phyloP scores from a whole-genome alignment of 345 rosid species.

The Citrus mangshanensis region DNA sequence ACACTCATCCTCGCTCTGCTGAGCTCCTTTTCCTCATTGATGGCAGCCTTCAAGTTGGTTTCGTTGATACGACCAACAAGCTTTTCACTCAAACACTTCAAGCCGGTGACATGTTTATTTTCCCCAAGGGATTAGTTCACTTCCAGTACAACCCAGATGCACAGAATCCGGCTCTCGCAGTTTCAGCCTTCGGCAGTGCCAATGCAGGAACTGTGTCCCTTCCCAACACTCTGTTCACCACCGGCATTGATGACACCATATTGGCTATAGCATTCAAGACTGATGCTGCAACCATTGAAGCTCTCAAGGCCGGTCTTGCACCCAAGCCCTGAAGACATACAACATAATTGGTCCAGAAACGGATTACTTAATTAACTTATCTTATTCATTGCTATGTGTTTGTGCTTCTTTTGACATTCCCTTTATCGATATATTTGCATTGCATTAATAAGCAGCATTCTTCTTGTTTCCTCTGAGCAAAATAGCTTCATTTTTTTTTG shows the following conservation, averaged over 20 bases:
- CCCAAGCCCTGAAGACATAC: background rate
- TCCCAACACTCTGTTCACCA: conserved; percentile 26
- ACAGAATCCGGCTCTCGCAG: conserved; percentile 8
- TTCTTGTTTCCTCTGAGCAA: too few species aligned
- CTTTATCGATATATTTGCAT: background rate
- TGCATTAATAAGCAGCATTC: background rate
- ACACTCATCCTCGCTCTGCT: conserved; percentile 33
- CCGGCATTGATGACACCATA: conserved; percentile 29
- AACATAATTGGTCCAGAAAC: background rate
- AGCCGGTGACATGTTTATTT: conserved; percentile 27
- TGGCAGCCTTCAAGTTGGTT: conserved; percentile 36
- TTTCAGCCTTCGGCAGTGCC: conserved; percentile 32
- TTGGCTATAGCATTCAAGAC: conserved; percentile 35
- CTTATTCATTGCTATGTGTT: background rate
- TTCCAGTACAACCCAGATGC: conserved; percentile 21
- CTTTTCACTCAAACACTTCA: conserved; percentile 33
- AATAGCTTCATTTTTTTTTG: background rate
- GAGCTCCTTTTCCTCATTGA: conserved; percentile 23
- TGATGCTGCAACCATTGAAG: conserved; percentile 25
- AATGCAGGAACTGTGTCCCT: conserved; percentile 25
- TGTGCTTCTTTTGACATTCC: background rate
- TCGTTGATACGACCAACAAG: conserved; percentile 38
- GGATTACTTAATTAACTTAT: background rate
- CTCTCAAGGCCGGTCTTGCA: conserved; percentile 29
- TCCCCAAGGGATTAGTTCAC: conserved; percentile 39